Evolutionary conservation across 352 stramenopile species (phyloP), one percentile per base, ranked within the genome.

Genomic region (Phytophthora europaea): DNA sequence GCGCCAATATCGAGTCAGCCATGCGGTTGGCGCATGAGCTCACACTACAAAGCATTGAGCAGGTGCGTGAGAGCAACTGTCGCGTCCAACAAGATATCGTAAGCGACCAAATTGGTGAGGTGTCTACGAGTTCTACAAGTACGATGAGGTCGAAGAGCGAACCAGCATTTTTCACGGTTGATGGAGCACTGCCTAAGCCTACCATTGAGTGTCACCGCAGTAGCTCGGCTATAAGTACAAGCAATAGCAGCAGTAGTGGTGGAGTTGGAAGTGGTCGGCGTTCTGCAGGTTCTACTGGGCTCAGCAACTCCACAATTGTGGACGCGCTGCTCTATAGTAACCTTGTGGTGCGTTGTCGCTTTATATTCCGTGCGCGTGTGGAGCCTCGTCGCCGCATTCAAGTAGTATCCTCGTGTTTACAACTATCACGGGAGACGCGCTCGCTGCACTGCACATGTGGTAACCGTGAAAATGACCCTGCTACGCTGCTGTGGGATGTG

Each of bases 281-380:
- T 16, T 69, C 62, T 45, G 51, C 51, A 47, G 26, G 34, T 65
- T 43, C 48, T 70, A 34, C 58, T 57, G 31, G 70, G 13, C 69
- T 85, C 23, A 79, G 75, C 40, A 87, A 93, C 56, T 91, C 83
- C 6, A 89, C 84, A 2, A 90, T 95, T 52, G 84, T 95, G 13
- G 89, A 95, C 40, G 84, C 85, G 6, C 70, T 95, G 28, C 66
- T 95, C 54, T 93, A 95, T 62, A 91, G 78, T 77, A 94, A 94
- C 70, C 59, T 95, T 26, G 87, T 95, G 20, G 89, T 92, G 26
- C 87, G 89, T 16, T 84, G 83, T 63, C 85, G 89, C 1, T 95
- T 94, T 63, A 94, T 95, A 65, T 92, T 93, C 59, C 84, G 87
- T 5, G 88, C 88, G 12, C 87, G 89, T 22, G 83, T 94, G 34